phyloP scores from a whole-genome alignment of 352 stramenopile species.

The Pythium pectinolyticum region DNA sequence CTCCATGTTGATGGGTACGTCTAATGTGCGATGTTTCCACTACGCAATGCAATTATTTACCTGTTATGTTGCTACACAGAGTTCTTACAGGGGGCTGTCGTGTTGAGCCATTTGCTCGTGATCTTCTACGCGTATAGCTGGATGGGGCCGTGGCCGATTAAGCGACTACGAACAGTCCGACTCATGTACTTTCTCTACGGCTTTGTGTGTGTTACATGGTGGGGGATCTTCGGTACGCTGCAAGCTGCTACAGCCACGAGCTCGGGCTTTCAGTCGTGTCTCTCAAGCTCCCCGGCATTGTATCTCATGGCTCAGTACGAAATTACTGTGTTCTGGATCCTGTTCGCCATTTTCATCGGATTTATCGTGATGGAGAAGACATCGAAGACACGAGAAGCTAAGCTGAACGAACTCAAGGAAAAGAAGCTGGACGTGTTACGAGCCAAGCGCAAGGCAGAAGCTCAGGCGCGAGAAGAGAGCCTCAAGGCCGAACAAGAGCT shows the following conservation, averaged over 20 bases:
- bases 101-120: conserved; percentile 63
- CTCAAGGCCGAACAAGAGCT: conserved; percentile 38
- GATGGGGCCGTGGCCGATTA: conserved; percentile 62
- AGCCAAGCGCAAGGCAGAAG: conserved; percentile 33
- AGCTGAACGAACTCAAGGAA: conserved; percentile 30
- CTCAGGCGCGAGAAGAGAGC: conserved; percentile 34
- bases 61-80: conserved; percentile 28
- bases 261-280: conserved; percentile 65
- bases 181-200: conserved; percentile 69
- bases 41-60: neutral
- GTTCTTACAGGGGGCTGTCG: conserved; percentile 65
- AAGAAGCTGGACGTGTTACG: conserved; percentile 40
- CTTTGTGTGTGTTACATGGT: conserved; percentile 60
- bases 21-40: too few relatives aligned
- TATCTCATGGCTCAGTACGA: conserved; percentile 76
- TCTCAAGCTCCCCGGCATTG: conserved; percentile 62
- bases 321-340: conserved; percentile 63
- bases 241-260: conserved; percentile 56
- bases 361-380: conserved; percentile 63
- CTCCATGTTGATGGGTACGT: conserved; percentile 60
- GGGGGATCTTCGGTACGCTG: conserved; percentile 63
- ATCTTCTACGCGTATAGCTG: conserved; percentile 75
- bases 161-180: conserved; percentile 50
- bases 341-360: conserved; percentile 42
- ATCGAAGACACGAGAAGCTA: conserved; percentile 19